These are phyloP conservation scores for Casaregolazyma lundiana DNA, from an alignment of 1,139 yeast genomes.

Conservation along the genomic window DNA sequence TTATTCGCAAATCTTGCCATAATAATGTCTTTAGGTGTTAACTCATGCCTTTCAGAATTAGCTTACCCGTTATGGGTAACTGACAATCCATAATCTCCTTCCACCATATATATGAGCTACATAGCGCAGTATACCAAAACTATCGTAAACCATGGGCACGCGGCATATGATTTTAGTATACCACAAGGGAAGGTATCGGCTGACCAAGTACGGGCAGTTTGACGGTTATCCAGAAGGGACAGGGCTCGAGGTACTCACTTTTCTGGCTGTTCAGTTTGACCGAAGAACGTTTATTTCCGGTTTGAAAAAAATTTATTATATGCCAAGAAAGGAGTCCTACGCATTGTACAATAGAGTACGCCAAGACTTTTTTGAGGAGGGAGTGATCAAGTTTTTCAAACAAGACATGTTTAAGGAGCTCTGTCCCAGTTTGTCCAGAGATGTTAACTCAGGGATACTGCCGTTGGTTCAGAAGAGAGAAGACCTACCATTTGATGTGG, in stretches of 20 bases:
- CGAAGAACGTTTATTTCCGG: not conserved
- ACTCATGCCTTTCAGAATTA: too few species aligned
- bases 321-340: not conserved
- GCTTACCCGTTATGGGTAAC: too few species aligned
- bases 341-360: not conserved
- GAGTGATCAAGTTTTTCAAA: too few species aligned
- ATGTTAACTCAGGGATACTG: not conserved
- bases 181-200: not conserved
- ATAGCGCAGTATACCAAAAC: too few species aligned
- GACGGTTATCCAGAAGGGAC: not conserved
- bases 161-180: not conserved
- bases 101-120: too few species aligned
- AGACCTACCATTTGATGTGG: not conserved
- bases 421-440: not conserved
- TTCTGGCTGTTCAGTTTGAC: not conserved
- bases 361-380: too few species aligned
- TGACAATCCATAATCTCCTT: too few species aligned
- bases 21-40: too few species aligned
- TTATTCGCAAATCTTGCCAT: too few species aligned
- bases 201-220: not conserved
- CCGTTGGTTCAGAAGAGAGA: not conserved
- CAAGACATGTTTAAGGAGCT: not conserved
- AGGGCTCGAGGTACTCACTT: not conserved
- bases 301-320: not conserved
- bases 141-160: too few species aligned